Percentiles rank a stretch among this genome's conserved stretches.
Evolutionary conservation across 192 early-diverging fungal genomes (phyloP).

Genomic region (Gonapodya sp.): DNA sequence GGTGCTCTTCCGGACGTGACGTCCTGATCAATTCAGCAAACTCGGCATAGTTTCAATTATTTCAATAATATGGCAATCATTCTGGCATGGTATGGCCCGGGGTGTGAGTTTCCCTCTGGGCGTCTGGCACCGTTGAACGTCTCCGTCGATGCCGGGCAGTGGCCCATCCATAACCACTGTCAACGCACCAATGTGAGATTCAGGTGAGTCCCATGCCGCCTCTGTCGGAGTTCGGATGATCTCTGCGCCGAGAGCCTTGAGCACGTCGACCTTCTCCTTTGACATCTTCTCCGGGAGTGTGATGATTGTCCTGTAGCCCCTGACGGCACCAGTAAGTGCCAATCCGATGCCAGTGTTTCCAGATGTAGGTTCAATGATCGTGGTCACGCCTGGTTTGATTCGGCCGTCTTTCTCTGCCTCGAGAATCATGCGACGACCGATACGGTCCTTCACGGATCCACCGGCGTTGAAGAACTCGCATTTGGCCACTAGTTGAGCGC

Average conservation of each 20-base stretch:
- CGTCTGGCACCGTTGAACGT: too few relatives aligned
- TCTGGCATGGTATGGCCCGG: too few relatives aligned
- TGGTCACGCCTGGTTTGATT: slow-evolving; percentile 76
- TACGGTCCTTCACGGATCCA: slow-evolving; percentile 97
- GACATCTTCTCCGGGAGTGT: slow-evolving; percentile 99
- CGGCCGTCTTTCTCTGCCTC: slow-evolving; percentile 85
- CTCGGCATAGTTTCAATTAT: too few relatives aligned
- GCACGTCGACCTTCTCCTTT: slow-evolving; percentile 95
- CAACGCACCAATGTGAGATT: slow-evolving; percentile 84
- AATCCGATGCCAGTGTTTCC: slow-evolving; percentile 99
- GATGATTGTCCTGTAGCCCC: slow-evolving; percentile 96
- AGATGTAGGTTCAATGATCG: slow-evolving; percentile 97
- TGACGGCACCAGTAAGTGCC: slow-evolving; percentile 93
- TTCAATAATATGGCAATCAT: too few relatives aligned
- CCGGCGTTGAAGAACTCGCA: slow-evolving; percentile 99
- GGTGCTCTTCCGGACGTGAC: too few relatives aligned
- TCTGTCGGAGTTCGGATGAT: slow-evolving; percentile 98
- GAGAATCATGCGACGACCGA: slow-evolving; percentile 93
- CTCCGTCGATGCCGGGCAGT: too few relatives aligned
- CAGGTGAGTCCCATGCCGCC: slow-evolving; percentile 96
- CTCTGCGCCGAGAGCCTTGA: slow-evolving; percentile 95
- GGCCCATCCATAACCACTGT: too few relatives aligned
- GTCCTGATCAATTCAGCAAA: too few relatives aligned
- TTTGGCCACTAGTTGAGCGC: slow-evolving; percentile 54
- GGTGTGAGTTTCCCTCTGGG: too few relatives aligned